A percentile compares a stretch with the other conserved stretches of the same genome.
Conservation (phyloP, 2,329 filamentous ascomycete genomes). For the Aspergillus candidus region DNA sequence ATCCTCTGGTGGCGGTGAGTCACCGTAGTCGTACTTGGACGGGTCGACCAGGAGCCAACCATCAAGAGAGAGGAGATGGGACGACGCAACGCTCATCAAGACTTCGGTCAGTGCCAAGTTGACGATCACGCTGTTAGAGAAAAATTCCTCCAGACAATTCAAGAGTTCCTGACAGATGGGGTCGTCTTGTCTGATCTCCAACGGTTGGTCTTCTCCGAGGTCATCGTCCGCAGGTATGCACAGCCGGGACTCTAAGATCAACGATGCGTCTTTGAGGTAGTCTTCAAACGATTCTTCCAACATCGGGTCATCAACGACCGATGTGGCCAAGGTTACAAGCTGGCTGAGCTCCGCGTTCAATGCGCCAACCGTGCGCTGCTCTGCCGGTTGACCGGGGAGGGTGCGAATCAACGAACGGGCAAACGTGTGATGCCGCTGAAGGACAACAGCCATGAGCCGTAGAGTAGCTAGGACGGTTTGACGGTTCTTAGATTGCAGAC, state of each 20-base stretch:
- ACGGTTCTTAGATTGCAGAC: conserved; percentile 73
- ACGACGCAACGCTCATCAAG: conserved; percentile 74
- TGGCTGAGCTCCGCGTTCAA: conserved; percentile 38
- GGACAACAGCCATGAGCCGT: conserved; percentile 76
- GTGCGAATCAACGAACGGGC: conserved; percentile 61
- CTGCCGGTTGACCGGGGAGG: conserved; percentile 35
- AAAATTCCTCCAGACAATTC: conserved; percentile 68
- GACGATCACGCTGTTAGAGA: conserved; percentile 83
- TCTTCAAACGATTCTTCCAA: conserved; percentile 40
- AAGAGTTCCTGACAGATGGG: conserved; percentile 48
- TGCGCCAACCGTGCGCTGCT: conserved; percentile 32
- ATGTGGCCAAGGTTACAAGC: conserved; percentile 32
- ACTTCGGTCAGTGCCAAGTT: conserved; percentile 84
- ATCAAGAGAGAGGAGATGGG: conserved; percentile 76
- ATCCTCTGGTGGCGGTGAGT: conserved; percentile 6
- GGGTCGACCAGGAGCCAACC: conserved; percentile 82
- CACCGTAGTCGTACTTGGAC: conserved; percentile 51
- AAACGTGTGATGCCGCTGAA: conserved; percentile 83
- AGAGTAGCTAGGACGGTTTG: conserved; percentile 88
- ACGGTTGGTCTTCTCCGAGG: conserved; percentile 50
- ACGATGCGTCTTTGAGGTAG: conserved; percentile 48
- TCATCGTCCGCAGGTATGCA: conserved; percentile 29
- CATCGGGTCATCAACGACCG: conserved; percentile 32
- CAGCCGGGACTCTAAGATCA: conserved; percentile 39
- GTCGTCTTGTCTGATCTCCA: conserved; percentile 61